Conservation (phyloP, 169 alveolate species). For the Cryptosporidium sp. region DNA sequence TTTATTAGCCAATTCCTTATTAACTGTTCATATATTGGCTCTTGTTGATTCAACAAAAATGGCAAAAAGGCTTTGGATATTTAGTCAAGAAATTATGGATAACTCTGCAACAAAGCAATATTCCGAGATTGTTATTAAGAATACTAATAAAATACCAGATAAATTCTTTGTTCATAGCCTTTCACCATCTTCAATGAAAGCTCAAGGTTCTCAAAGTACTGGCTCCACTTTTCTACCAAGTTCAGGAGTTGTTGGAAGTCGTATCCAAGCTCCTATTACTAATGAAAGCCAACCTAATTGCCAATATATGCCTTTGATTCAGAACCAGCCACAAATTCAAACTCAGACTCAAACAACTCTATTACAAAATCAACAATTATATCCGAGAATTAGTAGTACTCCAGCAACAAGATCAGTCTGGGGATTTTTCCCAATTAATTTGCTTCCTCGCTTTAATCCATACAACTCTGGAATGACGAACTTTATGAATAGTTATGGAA, state of each 20-base stretch:
- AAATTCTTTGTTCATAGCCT: constrained; percentile 21
- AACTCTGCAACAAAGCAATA: neutral
- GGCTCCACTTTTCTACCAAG: constrained; percentile 58
- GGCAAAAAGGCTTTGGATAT: constrained; percentile 33
- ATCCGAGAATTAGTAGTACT: constrained; percentile 37
- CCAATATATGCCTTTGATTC: constrained; percentile 14
- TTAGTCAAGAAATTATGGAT: constrained; percentile 16
- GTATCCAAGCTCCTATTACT: neutral
- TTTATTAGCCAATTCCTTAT: constrained; percentile 8
- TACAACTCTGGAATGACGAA: constrained; percentile 43
- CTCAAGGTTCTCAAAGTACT: neutral
- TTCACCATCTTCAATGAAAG: neutral
- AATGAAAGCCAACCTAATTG: neutral
- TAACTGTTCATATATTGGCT: constrained; percentile 26
- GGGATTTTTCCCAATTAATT: constrained; percentile 64
- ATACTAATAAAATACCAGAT: constrained; percentile 16
- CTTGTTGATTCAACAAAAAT: constrained; percentile 31
- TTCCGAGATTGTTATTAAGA: neutral
- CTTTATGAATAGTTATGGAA: neutral
- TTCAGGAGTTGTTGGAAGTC: neutral
- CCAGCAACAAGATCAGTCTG: constrained; percentile 48
- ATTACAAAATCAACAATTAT: constrained; percentile 1
- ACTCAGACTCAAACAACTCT: no score
- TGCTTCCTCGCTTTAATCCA: constrained; percentile 57
- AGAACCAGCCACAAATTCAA: neutral